These are phyloP conservation scores for Tetracentron sinense DNA, from an alignment of 164 flowering plant genomes.

Conservation along the genomic window DNA sequence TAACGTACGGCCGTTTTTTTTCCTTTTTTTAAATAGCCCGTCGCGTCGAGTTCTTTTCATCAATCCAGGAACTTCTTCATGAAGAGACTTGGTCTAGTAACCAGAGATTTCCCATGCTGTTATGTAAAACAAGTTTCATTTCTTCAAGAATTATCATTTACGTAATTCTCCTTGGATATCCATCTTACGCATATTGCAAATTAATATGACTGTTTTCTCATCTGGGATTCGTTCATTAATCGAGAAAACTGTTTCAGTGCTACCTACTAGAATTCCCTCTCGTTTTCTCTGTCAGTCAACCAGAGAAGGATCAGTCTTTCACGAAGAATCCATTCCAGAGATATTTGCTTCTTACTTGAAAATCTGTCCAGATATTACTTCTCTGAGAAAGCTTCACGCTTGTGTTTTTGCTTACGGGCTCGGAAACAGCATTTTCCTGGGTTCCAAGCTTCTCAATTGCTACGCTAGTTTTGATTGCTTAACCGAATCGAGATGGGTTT, in stretches of 20 bases:
- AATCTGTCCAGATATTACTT: conserved; percentile 19
- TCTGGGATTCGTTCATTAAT: conserved; percentile 12
- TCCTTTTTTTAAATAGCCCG: too few relatives aligned
- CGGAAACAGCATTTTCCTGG: conserved; percentile 29
- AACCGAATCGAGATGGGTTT: conserved; percentile 39
- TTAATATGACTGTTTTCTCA: conserved; percentile 8
- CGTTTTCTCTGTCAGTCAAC: conserved; percentile 1
- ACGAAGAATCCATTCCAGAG: conserved; percentile 6
- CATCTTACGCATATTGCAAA: too few relatives aligned
- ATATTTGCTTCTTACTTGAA: conserved; percentile 27
- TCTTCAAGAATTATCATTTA: too few relatives aligned
- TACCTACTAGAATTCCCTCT: background rate
- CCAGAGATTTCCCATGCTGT: too few relatives aligned
- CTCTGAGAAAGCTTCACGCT: conserved; percentile 39
- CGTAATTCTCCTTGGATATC: too few relatives aligned
- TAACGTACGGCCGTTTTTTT: too few relatives aligned
- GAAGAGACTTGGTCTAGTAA: too few relatives aligned
- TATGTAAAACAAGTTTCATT: too few relatives aligned
- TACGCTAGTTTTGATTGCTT: conserved; percentile 34
- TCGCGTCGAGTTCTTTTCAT: too few relatives aligned
- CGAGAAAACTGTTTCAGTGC: background rate
- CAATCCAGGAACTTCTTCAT: too few relatives aligned
- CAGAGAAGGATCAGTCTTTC: background rate
- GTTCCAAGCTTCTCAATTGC: conserved; percentile 36
- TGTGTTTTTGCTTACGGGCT: conserved; percentile 25